A percentile compares a stretch with the other conserved stretches of the same genome.
Evolutionary conservation across 2,329 filamentous ascomycete species (phyloP).

Genomic region (Fusarium siculi): DNA sequence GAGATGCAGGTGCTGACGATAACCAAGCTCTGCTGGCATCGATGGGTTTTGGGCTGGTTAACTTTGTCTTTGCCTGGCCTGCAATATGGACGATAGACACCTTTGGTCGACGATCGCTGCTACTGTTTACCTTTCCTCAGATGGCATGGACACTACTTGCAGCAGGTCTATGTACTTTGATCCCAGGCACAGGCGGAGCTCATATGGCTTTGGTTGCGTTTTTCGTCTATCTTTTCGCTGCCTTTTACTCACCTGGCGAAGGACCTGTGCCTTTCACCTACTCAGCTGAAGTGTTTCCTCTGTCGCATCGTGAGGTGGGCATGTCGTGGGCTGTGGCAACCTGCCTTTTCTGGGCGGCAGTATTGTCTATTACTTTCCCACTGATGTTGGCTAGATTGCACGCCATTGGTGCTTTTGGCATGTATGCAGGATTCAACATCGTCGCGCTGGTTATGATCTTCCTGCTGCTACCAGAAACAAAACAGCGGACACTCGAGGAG

Average conservation of each 20-base stretch:
- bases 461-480: constrained; percentile 68
- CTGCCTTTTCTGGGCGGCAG: constrained; percentile 68
- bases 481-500: constrained; percentile 64
- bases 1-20: constrained; percentile 64
- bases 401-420: constrained; percentile 62
- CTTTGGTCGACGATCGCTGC: constrained; percentile 63
- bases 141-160: constrained; percentile 55
- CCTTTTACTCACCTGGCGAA: constrained; percentile 65
- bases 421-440: constrained; percentile 67
- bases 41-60: constrained; percentile 67
- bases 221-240: constrained; percentile 67
- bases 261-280: constrained; percentile 76
- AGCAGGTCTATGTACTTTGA: constrained; percentile 62
- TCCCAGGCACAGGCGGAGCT: constrained; percentile 51
- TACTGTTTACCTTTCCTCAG: constrained; percentile 56
- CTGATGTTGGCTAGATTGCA: constrained; percentile 60
- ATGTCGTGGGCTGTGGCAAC: constrained; percentile 77
- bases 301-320: constrained; percentile 76
- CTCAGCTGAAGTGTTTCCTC: constrained; percentile 75
- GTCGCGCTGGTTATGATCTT: constrained; percentile 67
- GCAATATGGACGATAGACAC: constrained; percentile 70
- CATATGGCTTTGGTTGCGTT: constrained; percentile 61
- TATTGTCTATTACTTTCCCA: constrained; percentile 73
- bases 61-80: constrained; percentile 67
- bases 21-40: constrained; percentile 69